Base-by-base conservation (phyloP, 345 rosid genomes). In the Corchorus capsularis region DNA sequence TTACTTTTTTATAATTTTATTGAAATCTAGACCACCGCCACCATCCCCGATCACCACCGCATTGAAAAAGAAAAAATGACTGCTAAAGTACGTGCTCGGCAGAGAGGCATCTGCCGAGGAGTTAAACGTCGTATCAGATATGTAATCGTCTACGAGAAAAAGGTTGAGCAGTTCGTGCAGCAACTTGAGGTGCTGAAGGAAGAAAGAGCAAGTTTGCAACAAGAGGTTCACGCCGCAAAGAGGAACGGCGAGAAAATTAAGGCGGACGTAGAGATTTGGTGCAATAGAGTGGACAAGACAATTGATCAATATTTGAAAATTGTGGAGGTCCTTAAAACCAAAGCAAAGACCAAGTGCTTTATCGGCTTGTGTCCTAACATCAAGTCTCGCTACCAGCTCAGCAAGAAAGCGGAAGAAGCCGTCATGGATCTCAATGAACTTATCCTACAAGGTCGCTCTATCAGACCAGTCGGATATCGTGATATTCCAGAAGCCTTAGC, bases 271-370 rank as follows among this genome's bases (percentile, higher is more conserved):
- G 2, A 6, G 22, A 0, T 1, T 13, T 73, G 67, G 67, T 1
- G 17, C 6, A 0, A 3, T 4, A 16, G 1, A 11, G 66, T 20
- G 8, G 66, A 73, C n/a, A 8, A 19, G 68, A 2, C 0, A 0
- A 43, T 41, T 8, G 2, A 6, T 20, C 67, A 22, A 22, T 20
- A 19, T 5, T 6, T 0, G 22, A 41, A 55, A 3, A 43, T 37
- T 7, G 20, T 57, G 6, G 13, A 19, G 65, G 37, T 3, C 4
- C 49, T 43, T 43, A 6, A 59, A 43, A 54, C 5, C 10, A 43
- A 22, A 55, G 75, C 75, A 17, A 14, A 59, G 75, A 27, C 3
- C 19, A 72, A 43, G n/a, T 57, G 75, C 32, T 72, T 72, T 37
- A 0, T 43, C 5, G 20, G 75, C 5, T 13, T 72, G 54, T 72